These are phyloP conservation scores for Cryptococcus floricola DNA, from an alignment of 1,284 basidiomycete species.

Conservation along the genomic window DNA sequence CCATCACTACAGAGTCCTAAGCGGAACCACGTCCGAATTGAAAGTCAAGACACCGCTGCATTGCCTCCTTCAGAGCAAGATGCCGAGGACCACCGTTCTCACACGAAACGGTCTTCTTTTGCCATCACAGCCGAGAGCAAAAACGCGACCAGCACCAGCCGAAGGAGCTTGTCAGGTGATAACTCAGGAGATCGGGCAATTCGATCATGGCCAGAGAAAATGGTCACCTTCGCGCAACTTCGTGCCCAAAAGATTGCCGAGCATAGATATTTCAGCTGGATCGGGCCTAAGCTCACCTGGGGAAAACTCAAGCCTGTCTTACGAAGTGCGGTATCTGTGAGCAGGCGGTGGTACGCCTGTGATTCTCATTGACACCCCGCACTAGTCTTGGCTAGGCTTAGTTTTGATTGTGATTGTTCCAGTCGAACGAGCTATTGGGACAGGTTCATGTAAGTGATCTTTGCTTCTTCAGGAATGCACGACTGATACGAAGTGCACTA, in stretches of 20 bases:
- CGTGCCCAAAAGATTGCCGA: conserved; percentile 9
- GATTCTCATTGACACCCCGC: neutral
- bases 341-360: conserved; percentile 6
- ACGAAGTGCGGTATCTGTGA: conserved; percentile 37
- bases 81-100: neutral
- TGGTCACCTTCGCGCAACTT: neutral
- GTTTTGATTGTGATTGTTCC: conserved; percentile 39
- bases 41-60: too few species aligned
- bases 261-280: conserved; percentile 41
- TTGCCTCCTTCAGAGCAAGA: too few species aligned
- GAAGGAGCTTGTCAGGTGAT: neutral
- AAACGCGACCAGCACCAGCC: neutral
- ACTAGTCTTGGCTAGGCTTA: conserved; percentile 44
- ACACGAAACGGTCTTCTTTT: conserved; percentile 9
- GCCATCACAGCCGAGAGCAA: conserved; percentile 4
- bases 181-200: neutral
- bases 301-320: conserved; percentile 38
- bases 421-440: conserved; percentile 32
- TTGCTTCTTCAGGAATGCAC: neutral
- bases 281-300: conserved; percentile 34
- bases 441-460: conserved; percentile 38
- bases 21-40: neutral
- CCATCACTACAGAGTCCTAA: neutral
- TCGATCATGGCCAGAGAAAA: conserved; percentile 1
- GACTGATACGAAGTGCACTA: neutral